Conservation (phyloP, 2,329 filamentous ascomycete species). For the Trichoderma afroharzianum region DNA sequence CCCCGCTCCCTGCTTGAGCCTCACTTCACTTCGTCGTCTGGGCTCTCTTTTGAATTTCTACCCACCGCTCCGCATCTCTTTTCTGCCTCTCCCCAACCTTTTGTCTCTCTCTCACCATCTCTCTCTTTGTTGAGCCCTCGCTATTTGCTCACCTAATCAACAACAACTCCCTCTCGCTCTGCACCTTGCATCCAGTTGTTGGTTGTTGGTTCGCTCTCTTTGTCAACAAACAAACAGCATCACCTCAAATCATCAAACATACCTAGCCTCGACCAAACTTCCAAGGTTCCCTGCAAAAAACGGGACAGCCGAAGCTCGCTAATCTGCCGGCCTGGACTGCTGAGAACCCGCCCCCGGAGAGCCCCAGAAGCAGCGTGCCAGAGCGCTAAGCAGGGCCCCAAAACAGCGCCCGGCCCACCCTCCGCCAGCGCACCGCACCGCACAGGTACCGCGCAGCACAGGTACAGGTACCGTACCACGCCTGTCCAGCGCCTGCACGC, state of each 20-base stretch:
- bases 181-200: not conserved
- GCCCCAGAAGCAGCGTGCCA: not conserved
- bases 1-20: not conserved
- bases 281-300: not conserved
- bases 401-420: not conserved
- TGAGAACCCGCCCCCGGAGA: conserved; percentile 7
- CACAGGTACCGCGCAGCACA: not conserved
- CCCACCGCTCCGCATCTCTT: not conserved
- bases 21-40: not conserved
- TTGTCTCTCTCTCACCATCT: not conserved
- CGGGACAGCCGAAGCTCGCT: conserved; percentile 20
- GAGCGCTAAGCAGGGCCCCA: conserved; percentile 13
- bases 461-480: too few species aligned
- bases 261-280: not conserved
- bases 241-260: not conserved
- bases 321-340: conserved; percentile 16
- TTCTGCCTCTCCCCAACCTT: not conserved
- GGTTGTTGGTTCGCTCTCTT: not conserved
- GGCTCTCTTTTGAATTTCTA: not conserved
- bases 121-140: not conserved
- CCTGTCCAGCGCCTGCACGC: not conserved
- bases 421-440: conserved; percentile 5
- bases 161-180: not conserved
- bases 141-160: not conserved
- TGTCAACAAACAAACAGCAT: not conserved